phyloP scores from a whole-genome alignment of 2,329 filamentous ascomycete species.

The Ceratocystis diversiconidia region DNA sequence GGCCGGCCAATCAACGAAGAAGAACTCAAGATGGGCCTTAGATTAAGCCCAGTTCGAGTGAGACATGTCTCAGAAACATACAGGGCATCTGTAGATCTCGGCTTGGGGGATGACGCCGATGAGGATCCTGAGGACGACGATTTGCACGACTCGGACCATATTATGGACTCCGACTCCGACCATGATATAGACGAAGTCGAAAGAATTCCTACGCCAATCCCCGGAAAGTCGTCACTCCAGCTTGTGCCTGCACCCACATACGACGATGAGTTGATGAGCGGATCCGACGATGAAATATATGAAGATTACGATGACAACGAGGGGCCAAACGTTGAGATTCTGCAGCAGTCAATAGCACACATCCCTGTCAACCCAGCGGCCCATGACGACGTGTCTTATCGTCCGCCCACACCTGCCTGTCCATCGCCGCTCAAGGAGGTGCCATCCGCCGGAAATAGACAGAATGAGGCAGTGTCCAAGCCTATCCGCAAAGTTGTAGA shows the following conservation, averaged over 20 bases:
- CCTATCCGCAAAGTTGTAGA: constrained; percentile 6
- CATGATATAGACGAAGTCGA: constrained; percentile 26
- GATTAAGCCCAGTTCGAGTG: constrained; percentile 45
- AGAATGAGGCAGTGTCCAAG: constrained; percentile 22
- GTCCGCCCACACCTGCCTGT: constrained; percentile 34
- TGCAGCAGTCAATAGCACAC: constrained; percentile 30
- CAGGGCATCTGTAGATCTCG: constrained; percentile 21
- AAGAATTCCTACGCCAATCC: constrained; percentile 7
- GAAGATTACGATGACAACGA: constrained; percentile 31
- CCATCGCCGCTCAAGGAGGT: constrained; percentile 40
- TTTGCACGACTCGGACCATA: background rate
- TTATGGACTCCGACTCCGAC: constrained; percentile 19
- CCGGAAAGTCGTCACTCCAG: constrained; percentile 11
- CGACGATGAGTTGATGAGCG: constrained; percentile 21
- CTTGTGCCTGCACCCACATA: constrained; percentile 15
- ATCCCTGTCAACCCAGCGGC: constrained; percentile 2
- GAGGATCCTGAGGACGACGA: constrained; percentile 16
- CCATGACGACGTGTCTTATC: constrained; percentile 25
- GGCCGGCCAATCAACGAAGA: constrained; percentile 56
- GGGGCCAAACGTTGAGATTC: constrained; percentile 33
- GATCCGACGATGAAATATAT: constrained; percentile 27
- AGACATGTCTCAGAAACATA: constrained; percentile 36
- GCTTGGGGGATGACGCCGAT: constrained; percentile 20
- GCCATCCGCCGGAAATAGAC: constrained; percentile 36
- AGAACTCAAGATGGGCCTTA: constrained; percentile 53